A percentile compares a stretch with the other conserved stretches of the same genome.
Conservation (phyloP, 148 eudicot species). For the Rhododendron mucronatum region DNA sequence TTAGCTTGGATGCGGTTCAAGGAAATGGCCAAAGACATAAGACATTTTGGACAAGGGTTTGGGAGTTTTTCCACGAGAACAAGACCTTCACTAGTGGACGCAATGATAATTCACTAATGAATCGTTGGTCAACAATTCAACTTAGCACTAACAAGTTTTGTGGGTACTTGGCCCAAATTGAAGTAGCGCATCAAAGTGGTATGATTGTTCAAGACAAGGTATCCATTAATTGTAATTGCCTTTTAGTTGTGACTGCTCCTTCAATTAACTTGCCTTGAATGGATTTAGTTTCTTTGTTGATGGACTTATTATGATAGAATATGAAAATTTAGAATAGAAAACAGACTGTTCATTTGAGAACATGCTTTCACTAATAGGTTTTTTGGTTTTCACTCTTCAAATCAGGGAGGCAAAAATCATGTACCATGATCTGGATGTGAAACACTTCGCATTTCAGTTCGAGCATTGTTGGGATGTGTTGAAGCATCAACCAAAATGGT, state of each 20-base stretch:
- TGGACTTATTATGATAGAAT: too few species aligned
- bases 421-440: too few species aligned
- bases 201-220: too few species aligned
- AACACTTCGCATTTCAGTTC: background rate
- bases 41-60: background rate
- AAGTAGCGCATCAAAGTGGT: background rate
- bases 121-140: background rate
- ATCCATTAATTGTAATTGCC: too few species aligned
- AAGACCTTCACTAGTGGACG: background rate
- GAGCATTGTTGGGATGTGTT: background rate
- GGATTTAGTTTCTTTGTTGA: too few species aligned
- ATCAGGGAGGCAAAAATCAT: background rate
- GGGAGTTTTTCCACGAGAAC: background rate
- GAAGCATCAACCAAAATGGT: background rate
- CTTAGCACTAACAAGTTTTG: background rate
- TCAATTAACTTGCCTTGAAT: too few species aligned
- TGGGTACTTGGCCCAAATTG: background rate
- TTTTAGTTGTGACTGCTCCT: too few species aligned
- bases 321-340: too few species aligned
- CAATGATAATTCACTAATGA: background rate
- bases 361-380: too few species aligned
- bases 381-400: too few species aligned
- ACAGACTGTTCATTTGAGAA: too few species aligned
- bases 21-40: background rate
- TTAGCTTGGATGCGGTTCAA: background rate